phyloP scores from a whole-genome alignment of 2,329 filamentous ascomycete genomes.

The Sporothrix humicola region DNA sequence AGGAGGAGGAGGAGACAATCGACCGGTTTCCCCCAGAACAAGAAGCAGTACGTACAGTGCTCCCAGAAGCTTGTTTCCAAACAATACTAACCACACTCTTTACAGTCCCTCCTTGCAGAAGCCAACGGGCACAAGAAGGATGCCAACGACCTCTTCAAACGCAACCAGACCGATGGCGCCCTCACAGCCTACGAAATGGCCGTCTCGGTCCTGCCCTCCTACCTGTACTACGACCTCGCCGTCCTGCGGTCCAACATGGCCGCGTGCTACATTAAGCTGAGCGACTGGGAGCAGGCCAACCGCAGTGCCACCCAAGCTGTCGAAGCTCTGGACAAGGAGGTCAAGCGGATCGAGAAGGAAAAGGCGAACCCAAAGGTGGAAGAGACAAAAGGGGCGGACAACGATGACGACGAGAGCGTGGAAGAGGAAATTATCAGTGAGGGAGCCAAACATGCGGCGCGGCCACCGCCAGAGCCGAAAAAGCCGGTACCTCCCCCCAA shows the following conservation, averaged over 20 bases:
- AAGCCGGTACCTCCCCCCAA: conserved; percentile 15
- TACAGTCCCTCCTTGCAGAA: conserved; percentile 66
- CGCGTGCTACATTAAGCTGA: conserved; percentile 83
- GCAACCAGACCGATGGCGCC: conserved; percentile 74
- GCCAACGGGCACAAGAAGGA: conserved; percentile 74
- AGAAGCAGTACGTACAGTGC: no score
- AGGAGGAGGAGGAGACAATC: conserved; percentile 40
- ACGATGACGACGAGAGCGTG: conserved; percentile 57
- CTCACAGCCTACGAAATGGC: conserved; percentile 84
- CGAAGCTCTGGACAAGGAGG: conserved; percentile 71
- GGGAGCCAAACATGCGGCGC: conserved; percentile 59
- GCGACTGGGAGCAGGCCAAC: conserved; percentile 83
- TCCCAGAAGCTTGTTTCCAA: no score
- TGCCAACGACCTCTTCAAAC: conserved; percentile 80
- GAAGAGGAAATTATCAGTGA: conserved; percentile 66
- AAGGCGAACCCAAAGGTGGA: conserved; percentile 43
- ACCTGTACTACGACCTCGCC: conserved; percentile 85
- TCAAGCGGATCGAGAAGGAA: conserved; percentile 52
- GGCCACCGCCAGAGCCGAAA: conserved; percentile 38
- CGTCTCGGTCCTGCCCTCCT: conserved; percentile 76
- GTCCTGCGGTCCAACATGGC: conserved; percentile 88
- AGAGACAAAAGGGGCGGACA: conserved; percentile 59
- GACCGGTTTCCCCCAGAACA: conserved; percentile 58
- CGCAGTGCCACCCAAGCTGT: conserved; percentile 74
- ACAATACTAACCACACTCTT: not conserved